Percentiles rank a stretch among this genome's conserved stretches.
These are phyloP conservation scores for Magnaporthiopsis incrustans DNA, from an alignment of 2,329 filamentous ascomycete genomes.

Conservation along the genomic window DNA sequence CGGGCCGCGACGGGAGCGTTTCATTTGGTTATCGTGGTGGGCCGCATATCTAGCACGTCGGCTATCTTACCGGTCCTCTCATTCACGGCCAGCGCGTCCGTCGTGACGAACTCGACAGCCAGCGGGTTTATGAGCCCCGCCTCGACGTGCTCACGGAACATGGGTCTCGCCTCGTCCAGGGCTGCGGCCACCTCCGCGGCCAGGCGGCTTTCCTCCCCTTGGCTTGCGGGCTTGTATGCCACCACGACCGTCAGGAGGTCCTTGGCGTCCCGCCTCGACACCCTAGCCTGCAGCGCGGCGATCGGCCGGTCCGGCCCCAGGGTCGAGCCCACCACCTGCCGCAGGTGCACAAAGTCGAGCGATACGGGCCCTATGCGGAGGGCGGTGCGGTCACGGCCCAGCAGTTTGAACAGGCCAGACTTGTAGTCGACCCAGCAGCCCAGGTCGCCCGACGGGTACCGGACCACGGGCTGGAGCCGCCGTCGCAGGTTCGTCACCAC, in stretches of 20 bases:
- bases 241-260: background rate
- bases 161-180: background rate
- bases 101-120: background rate
- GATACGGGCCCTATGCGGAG: constrained; percentile 7
- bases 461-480: constrained; percentile 6
- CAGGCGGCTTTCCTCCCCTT: background rate
- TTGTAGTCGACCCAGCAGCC: constrained; percentile 5
- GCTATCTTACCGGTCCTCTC: background rate
- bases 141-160: background rate
- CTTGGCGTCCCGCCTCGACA: constrained; percentile 1
- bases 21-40: too few species aligned
- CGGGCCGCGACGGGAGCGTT: too few species aligned
- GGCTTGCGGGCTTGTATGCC: background rate
- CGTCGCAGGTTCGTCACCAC: constrained; percentile 7
- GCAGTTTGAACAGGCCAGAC: constrained; percentile 2
- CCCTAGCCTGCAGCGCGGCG: background rate
- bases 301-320: background rate
- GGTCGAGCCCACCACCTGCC: background rate
- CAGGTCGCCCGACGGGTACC: constrained; percentile 7
- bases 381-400: constrained; percentile 2
- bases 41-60: background rate
- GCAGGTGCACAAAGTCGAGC: constrained; percentile 7
- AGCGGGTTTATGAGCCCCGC: background rate
- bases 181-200: too few species aligned
- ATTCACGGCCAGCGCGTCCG: background rate